These are phyloP conservation scores for Mangifera indica DNA, from an alignment of 345 rosid species.

Conservation along the genomic window DNA sequence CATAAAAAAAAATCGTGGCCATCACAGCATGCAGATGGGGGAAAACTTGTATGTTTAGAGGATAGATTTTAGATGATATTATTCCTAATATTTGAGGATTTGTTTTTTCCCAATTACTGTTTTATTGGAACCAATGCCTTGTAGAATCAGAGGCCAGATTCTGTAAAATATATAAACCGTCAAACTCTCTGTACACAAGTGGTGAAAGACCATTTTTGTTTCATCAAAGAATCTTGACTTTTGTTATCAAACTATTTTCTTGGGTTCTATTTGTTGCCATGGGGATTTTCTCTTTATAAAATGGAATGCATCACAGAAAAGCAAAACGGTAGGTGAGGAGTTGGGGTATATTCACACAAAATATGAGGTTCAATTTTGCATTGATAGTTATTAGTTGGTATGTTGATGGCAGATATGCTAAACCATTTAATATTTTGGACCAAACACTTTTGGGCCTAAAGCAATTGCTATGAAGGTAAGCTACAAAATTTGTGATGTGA, in stretches of 20 bases:
- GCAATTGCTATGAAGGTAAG: no score
- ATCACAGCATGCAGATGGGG: conserved; percentile 3
- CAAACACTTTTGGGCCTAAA: no score
- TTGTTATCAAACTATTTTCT: neutral
- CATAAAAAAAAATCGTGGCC: neutral
- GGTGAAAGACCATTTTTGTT: neutral
- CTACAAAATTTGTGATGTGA: no score
- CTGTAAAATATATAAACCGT: conserved; percentile 18
- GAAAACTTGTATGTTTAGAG: conserved; percentile 8
- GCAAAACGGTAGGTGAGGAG: no score
- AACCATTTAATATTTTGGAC: no score
- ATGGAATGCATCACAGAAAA: neutral
- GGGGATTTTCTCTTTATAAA: neutral
- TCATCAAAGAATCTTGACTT: neutral
- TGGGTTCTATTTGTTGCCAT: neutral
- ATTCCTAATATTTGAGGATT: neutral
- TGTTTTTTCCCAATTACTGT: neutral
- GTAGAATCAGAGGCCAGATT: conserved; percentile 4
- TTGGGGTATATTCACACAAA: no score
- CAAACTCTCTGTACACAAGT: conserved; percentile 1
- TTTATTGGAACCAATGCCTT: conserved; percentile 1
- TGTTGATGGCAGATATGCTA: no score
- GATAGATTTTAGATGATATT: conserved; percentile 10
- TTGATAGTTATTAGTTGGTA: no score
- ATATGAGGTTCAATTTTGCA: no score